A percentile compares a stretch with the other conserved stretches of the same genome.
These are phyloP conservation scores for Cladosporium sp. DNA, from an alignment of 2,329 filamentous ascomycete genomes.

Conservation along the genomic window DNA sequence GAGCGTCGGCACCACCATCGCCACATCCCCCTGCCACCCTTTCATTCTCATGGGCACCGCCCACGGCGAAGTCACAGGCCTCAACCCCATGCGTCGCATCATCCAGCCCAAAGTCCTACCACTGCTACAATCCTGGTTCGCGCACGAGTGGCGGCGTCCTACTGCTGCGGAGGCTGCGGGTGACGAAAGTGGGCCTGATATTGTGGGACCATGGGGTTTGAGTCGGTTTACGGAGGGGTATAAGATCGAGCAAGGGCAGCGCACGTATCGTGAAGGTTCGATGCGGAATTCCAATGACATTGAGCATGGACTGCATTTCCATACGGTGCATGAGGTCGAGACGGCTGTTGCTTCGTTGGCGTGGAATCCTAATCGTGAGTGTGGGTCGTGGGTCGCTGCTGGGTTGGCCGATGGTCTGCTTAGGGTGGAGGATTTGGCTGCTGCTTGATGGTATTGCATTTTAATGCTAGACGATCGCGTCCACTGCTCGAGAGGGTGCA, in stretches of 20 bases:
- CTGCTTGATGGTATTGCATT: background rate
- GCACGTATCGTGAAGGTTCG: constrained; percentile 19
- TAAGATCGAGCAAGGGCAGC: constrained; percentile 26
- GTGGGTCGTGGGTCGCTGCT: constrained; percentile 48
- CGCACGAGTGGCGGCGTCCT: constrained; percentile 49
- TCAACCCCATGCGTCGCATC: constrained; percentile 49
- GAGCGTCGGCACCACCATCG: constrained; percentile 37
- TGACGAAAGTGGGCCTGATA: background rate
- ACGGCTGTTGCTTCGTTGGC: constrained; percentile 40
- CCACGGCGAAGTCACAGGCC: constrained; percentile 47
- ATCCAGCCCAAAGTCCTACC: constrained; percentile 46
- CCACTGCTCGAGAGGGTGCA: too few species aligned
- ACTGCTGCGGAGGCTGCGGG: constrained; percentile 16
- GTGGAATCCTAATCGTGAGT: constrained; percentile 49
- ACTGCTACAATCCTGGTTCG: constrained; percentile 54
- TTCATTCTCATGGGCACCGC: constrained; percentile 49
- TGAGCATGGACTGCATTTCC: constrained; percentile 21
- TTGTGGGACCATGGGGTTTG: constrained; percentile 20
- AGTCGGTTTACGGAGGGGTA: constrained; percentile 40
- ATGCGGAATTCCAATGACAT: constrained; percentile 18
- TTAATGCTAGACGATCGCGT: too few species aligned
- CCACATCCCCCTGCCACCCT: constrained; percentile 51
- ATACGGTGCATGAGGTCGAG: constrained; percentile 43
- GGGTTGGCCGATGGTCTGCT: constrained; percentile 45
- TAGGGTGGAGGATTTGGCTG: constrained; percentile 44